Base-by-base conservation (phyloP, 768 basidiomycete species). In the Rhodotorula babjevae region DNA sequence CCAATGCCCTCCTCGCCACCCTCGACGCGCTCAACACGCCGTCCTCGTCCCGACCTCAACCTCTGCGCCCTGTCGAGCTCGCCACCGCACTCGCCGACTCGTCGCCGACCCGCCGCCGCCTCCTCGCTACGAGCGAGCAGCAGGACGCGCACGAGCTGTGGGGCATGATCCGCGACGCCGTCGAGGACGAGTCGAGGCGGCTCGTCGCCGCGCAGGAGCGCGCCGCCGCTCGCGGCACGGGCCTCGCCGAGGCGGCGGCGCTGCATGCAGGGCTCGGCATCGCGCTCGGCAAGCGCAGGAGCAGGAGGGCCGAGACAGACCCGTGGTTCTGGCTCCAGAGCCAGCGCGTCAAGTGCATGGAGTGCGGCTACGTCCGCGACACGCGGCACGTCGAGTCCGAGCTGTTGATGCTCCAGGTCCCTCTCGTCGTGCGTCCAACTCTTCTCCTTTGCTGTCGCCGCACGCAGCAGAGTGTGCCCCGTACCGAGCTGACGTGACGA, bases 121-220 rank as follows among this genome's bases (percentile, higher is more conserved):
- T 74, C 5, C 52, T 74, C 12, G 46, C 36, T 2, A 63, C 91
- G 80, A 84, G 92, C 21, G 93, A 96, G 79, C 95, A 98, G 80
- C 95, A 98, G 82, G 95, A 98, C 80, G 95, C 95, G 10, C 95
- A 98, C 79, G 95, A 98, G 79, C 85, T 98, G n/a, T 97, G 96
- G 82, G 89, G 95, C 77, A 87, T 97, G 46, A 83, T 97, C 16
- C 90, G 93, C 2, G 93, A 94, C 80, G 90, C 88, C 64, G 85
- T 97, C 76, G 92, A 92, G 82, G 89, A 88, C 72, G 95, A 98
- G 80, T 84, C 88, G n/a, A 79, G 82, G 4, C 85, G 88, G 3
- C 86, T 96, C 2, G 87, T 89, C 67, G 85, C 84, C 58, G 62
- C 68, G 27, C 40, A 59, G 25, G 46, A 42, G 52, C 29, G 47